Percentiles rank a stretch among this genome's conserved stretches.
These are phyloP conservation scores for Physocladia obscura DNA, from an alignment of 192 early-diverging fungal species.

Conservation along the genomic window DNA sequence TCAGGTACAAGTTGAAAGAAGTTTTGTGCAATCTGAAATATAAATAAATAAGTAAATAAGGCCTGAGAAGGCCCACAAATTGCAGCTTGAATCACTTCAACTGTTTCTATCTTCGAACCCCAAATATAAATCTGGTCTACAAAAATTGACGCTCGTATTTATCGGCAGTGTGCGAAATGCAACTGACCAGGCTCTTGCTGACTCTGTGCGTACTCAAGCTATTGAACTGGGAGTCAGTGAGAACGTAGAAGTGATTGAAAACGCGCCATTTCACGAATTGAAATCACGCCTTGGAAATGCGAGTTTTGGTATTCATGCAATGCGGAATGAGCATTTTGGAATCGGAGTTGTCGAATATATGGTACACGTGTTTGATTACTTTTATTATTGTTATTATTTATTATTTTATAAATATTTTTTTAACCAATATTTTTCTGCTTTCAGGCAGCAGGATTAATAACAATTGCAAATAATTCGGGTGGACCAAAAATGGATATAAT, in stretches of 20 bases:
- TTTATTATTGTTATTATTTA: neutral
- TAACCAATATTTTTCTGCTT: slow-evolving; percentile 6
- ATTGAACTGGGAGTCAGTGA: slow-evolving; percentile 1
- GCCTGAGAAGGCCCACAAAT: slow-evolving; percentile 88
- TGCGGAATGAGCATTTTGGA: slow-evolving; percentile 99
- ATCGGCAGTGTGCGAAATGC: slow-evolving; percentile 84
- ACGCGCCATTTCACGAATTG: slow-evolving; percentile 75
- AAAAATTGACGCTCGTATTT: slow-evolving; percentile 63
- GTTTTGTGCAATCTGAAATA: neutral
- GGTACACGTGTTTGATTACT: slow-evolving; percentile 52
- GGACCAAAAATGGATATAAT: slow-evolving; percentile 89
- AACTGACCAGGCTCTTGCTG: slow-evolving; percentile 66
- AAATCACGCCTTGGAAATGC: slow-evolving; percentile 58
- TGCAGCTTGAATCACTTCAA: slow-evolving; percentile 79
- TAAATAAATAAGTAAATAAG: slow-evolving; percentile 32
- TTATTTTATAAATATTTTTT: neutral
- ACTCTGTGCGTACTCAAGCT: slow-evolving; percentile 51
- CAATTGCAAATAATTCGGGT: slow-evolving; percentile 79
- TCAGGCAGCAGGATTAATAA: slow-evolving; percentile 78
- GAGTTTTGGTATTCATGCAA: slow-evolving; percentile 88
- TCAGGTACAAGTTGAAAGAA: slow-evolving; percentile 51
- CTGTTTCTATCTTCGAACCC: slow-evolving; percentile 63
- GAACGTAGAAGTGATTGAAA: slow-evolving; percentile 61
- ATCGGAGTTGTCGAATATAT: slow-evolving; percentile 98
- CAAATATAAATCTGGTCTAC: slow-evolving; percentile 30